Percentiles rank a stretch among this genome's conserved stretches.
Evolutionary conservation across 139 green algal species (phyloP).

Genomic region (Closterium sp.): DNA sequence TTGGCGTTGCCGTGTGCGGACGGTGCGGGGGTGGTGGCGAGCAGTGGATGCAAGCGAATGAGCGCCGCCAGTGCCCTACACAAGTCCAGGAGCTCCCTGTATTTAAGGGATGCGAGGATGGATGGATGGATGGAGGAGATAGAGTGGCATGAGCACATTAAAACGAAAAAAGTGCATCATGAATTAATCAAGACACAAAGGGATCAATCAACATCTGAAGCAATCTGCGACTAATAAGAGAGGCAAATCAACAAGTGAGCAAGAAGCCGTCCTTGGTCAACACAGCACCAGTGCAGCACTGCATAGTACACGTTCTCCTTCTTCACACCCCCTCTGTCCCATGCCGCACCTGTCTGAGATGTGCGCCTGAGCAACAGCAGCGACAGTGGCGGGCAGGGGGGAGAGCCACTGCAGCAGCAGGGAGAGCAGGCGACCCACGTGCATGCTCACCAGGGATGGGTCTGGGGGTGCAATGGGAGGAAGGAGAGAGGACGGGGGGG

Average conservation of each 20-base stretch:
- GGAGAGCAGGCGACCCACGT: constrained; percentile 51
- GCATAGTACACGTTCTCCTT: too few relatives aligned
- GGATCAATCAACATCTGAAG: too few relatives aligned
- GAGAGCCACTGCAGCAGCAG: constrained; percentile 64
- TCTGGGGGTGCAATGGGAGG: not conserved
- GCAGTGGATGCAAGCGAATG: not conserved
- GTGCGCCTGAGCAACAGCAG: constrained; percentile 53
- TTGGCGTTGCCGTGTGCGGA: not conserved
- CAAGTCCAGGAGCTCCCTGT: not conserved
- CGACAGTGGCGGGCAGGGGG: constrained; percentile 49
- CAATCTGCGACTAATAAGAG: too few relatives aligned
- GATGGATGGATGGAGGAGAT: too few relatives aligned
- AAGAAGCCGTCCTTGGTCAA: too few relatives aligned
- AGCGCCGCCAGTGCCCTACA: not conserved
- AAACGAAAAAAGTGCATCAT: too few relatives aligned
- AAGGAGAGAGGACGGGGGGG: not conserved
- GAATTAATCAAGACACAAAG: too few relatives aligned
- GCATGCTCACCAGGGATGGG: not conserved
- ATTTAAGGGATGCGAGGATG: not conserved
- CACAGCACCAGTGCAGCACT: too few relatives aligned
- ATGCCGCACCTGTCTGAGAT: not conserved
- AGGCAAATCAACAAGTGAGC: too few relatives aligned
- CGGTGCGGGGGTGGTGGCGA: not conserved
- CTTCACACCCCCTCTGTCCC: too few relatives aligned
- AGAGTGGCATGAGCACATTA: too few relatives aligned